These are phyloP conservation scores for Trichoderma koningii DNA, from an alignment of 2,329 filamentous ascomycete genomes.

Conservation along the genomic window DNA sequence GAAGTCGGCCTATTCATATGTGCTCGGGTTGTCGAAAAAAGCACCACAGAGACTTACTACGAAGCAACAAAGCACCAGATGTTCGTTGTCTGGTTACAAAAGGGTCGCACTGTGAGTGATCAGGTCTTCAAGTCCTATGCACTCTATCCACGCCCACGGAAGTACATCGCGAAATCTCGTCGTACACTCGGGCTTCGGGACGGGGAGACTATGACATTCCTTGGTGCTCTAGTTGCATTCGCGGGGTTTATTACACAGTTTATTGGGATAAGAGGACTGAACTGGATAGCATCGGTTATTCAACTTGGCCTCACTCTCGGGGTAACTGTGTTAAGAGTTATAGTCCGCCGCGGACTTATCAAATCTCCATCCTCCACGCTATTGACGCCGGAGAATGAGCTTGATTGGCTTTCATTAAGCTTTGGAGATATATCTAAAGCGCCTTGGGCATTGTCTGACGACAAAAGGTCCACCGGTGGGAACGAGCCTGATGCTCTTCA, in stretches of 20 bases:
- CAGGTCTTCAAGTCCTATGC: constrained; percentile 7
- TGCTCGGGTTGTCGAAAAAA: constrained; percentile 38
- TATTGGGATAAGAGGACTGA: constrained; percentile 29
- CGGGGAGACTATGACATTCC: background rate
- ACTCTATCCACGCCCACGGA: too few relatives aligned
- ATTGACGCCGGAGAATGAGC: background rate
- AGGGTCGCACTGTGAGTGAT: background rate
- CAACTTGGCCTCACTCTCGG: background rate
- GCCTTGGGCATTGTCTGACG: background rate
- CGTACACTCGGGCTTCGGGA: too few relatives aligned
- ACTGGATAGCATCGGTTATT: constrained; percentile 12
- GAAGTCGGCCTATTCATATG: constrained; percentile 37
- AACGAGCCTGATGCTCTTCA: too few relatives aligned
- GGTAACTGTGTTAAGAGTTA: background rate
- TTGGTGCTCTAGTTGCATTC: constrained; percentile 29
- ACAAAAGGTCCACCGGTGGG: too few relatives aligned
- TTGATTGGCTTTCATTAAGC: constrained; percentile 14
- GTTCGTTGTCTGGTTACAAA: constrained; percentile 38
- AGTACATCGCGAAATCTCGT: too few relatives aligned
- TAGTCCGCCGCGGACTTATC: constrained; percentile 10
- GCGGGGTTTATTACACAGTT: constrained; percentile 38
- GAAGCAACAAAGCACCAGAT: background rate
- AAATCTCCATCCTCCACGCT: background rate
- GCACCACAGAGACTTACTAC: constrained; percentile 35
- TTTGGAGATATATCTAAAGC: background rate